Evolutionary conservation across 441 rosid genomes (phyloP).

Genomic region (Gossypium gossypioides): DNA sequence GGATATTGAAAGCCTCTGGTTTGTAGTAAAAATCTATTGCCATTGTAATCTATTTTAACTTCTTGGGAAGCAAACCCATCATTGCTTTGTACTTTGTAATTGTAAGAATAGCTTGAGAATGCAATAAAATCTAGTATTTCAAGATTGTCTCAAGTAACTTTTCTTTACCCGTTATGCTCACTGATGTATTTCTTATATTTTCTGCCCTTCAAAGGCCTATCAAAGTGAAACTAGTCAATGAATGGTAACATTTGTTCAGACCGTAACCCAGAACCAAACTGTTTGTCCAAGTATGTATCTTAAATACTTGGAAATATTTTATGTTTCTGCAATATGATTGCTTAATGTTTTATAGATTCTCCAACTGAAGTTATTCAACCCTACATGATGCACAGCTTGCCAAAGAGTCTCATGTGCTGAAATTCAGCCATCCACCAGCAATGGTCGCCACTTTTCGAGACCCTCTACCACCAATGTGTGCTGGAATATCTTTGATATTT

Average conservation of each 20-base stretch:
- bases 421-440: not conserved
- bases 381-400: not conserved
- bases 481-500: not conserved
- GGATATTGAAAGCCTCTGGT: conserved; percentile 30
- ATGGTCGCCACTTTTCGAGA: not conserved
- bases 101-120: conserved; percentile 17
- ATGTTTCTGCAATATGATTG: no score
- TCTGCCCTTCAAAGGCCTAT: no score
- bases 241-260: no score
- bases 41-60: conserved; percentile 7
- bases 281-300: no score
- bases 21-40: conserved; percentile 20
- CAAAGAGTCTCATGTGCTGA: not conserved
- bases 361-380: not conserved
- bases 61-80: conserved; percentile 25
- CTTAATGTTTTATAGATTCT: not conserved
- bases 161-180: not conserved
- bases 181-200: not conserved
- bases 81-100: conserved; percentile 19
- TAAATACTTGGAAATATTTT: no score
- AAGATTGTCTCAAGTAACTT: not conserved
- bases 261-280: no score
- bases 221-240: no score
- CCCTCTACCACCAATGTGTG: not conserved
- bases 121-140: conserved; percentile 6